These are phyloP conservation scores for Pascua guehoae DNA, from an alignment of 1,284 basidiomycete species.

Conservation along the genomic window DNA sequence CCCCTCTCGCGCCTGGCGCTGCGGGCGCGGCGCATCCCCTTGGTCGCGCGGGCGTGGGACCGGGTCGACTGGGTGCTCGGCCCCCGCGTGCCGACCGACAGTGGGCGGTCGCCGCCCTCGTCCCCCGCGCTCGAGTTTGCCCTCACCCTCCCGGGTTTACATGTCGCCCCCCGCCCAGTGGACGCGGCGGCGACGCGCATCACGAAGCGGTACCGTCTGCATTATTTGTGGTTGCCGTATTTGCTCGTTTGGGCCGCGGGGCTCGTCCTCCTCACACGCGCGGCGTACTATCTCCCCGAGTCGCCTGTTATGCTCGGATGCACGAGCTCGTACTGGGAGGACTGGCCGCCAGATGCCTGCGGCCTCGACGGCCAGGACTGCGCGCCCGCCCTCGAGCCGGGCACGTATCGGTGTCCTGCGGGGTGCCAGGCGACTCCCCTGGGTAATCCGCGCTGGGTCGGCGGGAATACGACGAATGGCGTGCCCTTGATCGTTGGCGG, in stretches of 20 bases:
- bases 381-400: constrained; percentile 15
- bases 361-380: constrained; percentile 35
- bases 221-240: constrained; percentile 20
- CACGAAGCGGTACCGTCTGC: not conserved
- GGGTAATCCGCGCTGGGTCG: constrained; percentile 43
- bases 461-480: constrained; percentile 27
- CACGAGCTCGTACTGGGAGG: constrained; percentile 29
- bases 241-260: constrained; percentile 30
- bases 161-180: not conserved
- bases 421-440: constrained; percentile 33
- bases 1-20: too few species aligned
- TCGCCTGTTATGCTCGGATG: constrained; percentile 29
- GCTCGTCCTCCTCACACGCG: constrained; percentile 35
- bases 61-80: constrained; percentile 8
- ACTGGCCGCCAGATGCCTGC: constrained; percentile 44
- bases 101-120: not conserved
- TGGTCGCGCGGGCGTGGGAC: not conserved
- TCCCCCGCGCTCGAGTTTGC: not conserved
- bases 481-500: constrained; percentile 41
- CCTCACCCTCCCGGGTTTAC: not conserved
- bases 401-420: constrained; percentile 36
- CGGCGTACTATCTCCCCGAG: constrained; percentile 33
- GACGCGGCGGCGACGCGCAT: constrained; percentile 5
- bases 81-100: not conserved
- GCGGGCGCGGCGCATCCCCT: not conserved